Evolutionary conservation across 164 flowering plant species (phyloP).

Genomic region (Tetracentron sinense): DNA sequence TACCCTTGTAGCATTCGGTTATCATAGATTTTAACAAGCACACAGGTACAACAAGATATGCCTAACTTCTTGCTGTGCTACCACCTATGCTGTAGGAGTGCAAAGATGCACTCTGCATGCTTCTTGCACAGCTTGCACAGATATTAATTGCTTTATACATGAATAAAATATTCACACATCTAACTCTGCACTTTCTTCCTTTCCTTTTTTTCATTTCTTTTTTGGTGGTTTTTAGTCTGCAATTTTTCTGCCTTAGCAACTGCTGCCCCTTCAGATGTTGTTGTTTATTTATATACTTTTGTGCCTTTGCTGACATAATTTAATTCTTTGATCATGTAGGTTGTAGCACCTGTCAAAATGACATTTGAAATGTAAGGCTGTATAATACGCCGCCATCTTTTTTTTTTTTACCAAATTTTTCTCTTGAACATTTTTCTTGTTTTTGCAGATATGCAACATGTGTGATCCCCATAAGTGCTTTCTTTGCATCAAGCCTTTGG

Average conservation of each 20-base stretch:
- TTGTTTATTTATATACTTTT: neutral
- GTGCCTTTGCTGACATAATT: neutral
- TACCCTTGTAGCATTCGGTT: too few relatives aligned
- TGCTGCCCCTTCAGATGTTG: neutral
- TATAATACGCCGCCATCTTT: neutral
- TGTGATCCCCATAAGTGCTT: slow-evolving; percentile 97
- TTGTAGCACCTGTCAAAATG: slow-evolving; percentile 95
- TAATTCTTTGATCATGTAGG: slow-evolving; percentile 42
- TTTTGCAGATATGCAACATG: slow-evolving; percentile 81
- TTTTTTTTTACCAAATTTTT: slow-evolving; percentile 1
- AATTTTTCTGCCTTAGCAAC: neutral
- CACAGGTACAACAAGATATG: neutral
- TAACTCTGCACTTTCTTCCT: neutral
- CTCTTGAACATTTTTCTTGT: slow-evolving; percentile 7
- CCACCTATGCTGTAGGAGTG: neutral
- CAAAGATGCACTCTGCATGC: too few relatives aligned
- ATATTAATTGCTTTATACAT: neutral
- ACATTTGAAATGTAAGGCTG: slow-evolving; percentile 84
- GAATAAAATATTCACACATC: neutral
- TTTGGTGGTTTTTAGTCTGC: neutral
- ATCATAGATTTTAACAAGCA: too few relatives aligned
- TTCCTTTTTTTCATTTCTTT: neutral
- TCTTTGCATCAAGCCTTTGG: slow-evolving; percentile 97
- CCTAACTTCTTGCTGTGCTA: neutral
- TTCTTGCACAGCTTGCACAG: neutral